phyloP scores from a whole-genome alignment of 148 eudicot species.

The Fagopyrum tataricum region DNA sequence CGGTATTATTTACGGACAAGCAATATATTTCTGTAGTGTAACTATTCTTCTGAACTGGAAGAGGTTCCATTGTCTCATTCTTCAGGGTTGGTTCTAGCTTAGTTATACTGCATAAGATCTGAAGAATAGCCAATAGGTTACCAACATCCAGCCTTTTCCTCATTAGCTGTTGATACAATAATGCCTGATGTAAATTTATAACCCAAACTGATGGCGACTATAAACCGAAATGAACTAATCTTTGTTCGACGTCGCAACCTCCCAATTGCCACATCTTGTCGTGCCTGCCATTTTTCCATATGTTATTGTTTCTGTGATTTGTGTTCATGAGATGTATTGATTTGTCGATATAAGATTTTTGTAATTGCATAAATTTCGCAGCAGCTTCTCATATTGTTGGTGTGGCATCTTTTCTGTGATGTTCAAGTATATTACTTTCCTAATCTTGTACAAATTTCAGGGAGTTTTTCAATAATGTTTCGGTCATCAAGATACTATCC shows the following conservation, averaged over 20 bases:
- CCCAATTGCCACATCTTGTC: neutral
- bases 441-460: conserved; percentile 23
- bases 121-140: no score
- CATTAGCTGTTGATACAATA: no score
- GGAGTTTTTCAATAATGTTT: conserved; percentile 72
- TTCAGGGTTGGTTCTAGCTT: no score
- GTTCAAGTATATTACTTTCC: neutral
- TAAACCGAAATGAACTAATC: neutral
- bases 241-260: no score
- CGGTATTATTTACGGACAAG: neutral
- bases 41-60: no score
- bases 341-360: neutral
- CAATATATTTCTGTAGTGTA: neutral
- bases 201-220: neutral
- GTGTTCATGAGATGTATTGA: neutral
- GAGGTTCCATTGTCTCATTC: no score
- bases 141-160: no score
- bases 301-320: neutral
- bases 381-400: neutral
- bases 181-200: neutral
- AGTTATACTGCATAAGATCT: no score
- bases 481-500: conserved; percentile 78
- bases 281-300: neutral
- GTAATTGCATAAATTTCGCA: neutral
- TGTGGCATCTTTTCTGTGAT: neutral